These are phyloP conservation scores for Monilinia fructigena DNA, from an alignment of 2,329 filamentous ascomycete species.

Conservation along the genomic window DNA sequence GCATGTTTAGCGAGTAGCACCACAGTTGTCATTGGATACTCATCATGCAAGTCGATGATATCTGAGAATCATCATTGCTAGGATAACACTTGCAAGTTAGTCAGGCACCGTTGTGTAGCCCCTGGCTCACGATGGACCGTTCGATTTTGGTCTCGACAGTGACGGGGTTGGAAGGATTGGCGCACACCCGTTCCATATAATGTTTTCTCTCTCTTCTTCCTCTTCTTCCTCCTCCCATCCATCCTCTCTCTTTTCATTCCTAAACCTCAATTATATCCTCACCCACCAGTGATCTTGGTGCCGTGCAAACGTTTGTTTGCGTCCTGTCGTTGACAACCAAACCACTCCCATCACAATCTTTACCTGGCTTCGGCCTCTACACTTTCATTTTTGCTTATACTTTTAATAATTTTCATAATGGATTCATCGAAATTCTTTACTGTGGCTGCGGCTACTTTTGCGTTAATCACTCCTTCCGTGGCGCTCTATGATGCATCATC, in stretches of 20 bases:
- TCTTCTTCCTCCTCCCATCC: constrained; percentile 21
- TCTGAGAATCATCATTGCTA: constrained; percentile 8
- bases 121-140: background rate
- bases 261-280: constrained; percentile 28
- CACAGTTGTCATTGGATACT: background rate
- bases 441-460: constrained; percentile 33
- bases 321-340: constrained; percentile 40
- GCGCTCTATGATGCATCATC: constrained; percentile 40
- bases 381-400: constrained; percentile 25
- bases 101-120: background rate
- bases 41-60: background rate
- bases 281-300: constrained; percentile 29
- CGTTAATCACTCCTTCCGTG: constrained; percentile 31
- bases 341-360: constrained; percentile 36
- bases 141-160: constrained; percentile 6
- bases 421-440: constrained; percentile 34
- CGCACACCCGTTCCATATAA: background rate
- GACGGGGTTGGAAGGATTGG: background rate
- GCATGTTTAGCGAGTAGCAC: constrained; percentile 7
- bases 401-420: constrained; percentile 35
- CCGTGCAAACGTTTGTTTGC: constrained; percentile 41
- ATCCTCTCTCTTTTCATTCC: constrained; percentile 25
- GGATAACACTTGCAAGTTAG: background rate
- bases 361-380: constrained; percentile 25
- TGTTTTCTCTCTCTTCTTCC: constrained; percentile 22